Evolutionary conservation across 2,329 filamentous ascomycete genomes (phyloP).

Genomic region (Colletotrichum sp.): DNA sequence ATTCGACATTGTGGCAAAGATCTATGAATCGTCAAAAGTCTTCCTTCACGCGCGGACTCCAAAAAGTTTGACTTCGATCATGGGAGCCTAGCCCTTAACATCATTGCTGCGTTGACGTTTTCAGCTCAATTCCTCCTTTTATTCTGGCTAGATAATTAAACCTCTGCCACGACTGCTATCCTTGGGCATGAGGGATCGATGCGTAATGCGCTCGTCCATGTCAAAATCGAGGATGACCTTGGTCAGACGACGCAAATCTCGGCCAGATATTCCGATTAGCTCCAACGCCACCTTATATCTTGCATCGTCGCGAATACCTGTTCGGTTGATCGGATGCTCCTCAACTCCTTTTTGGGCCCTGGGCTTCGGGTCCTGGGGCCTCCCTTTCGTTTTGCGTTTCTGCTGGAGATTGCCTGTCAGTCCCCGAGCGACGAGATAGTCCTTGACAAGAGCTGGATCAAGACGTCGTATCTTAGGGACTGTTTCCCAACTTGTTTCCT

Average conservation of each 20-base stretch:
- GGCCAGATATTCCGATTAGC: not conserved
- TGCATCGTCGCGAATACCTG: not conserved
- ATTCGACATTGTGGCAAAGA: not conserved
- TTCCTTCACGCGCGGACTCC: not conserved
- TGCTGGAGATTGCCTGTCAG: not conserved
- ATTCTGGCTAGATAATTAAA: not conserved
- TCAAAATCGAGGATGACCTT: not conserved
- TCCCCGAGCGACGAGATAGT: not conserved
- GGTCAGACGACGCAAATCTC: not conserved
- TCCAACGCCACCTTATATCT: not conserved
- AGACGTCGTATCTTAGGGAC: not conserved
- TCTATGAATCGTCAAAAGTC: not conserved
- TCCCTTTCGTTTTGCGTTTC: not conserved
- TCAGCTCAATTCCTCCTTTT: not conserved
- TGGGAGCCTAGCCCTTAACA: not conserved
- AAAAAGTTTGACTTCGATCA: not conserved
- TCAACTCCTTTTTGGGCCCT: not conserved
- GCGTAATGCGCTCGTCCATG: not conserved
- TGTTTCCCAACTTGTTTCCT: not conserved
- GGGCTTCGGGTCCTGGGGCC: not conserved
- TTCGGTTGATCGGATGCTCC: not conserved
- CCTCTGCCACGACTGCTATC: not conserved
- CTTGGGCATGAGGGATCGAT: not conserved
- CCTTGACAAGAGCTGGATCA: not conserved
- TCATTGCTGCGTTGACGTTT: not conserved